Evolutionary conservation across 257 asterid species (phyloP), one percentile per base, ranked within the genome.

Genomic region (Plantago ovata): DNA sequence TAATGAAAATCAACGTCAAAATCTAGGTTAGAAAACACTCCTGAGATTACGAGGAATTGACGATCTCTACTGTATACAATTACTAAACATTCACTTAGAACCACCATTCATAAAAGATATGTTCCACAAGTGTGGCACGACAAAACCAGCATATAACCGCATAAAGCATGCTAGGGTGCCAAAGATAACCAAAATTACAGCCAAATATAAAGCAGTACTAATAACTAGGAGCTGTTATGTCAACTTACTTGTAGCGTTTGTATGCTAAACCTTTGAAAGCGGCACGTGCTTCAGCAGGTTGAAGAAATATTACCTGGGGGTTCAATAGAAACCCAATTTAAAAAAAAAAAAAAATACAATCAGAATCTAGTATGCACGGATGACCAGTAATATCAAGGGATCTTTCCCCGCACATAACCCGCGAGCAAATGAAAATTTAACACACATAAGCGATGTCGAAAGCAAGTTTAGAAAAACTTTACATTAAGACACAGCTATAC

Each of bases 241-340:
- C 23, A 57, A 56, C 88, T 74, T 84, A 92, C 98, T 86, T 92
- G 89, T 81, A 92, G 45, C 98, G 94, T 73, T 88, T 92, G 91
- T 92, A 92, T 32, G 83, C 70, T 77, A 85, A 75, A 65, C 91
- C 82, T 59, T 62, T 74, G 69, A 92, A 92, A 66, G 95, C 95
- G 63, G 87, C 70, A 40, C 94, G 93, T 64, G 97, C 98, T 69
- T 92, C 95, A 57, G 88, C 77, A 14, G 94, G 83, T 75, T 88
- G 95, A 61, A 88, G 76, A 73, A 84, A 92, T 56, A 88, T 76
- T 69, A 82, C 89, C 98, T 92, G 77, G 55, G 55, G 28, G 40
- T 58, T 47, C 57, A 68, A 42, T 33, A 55, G 44, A 70, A 64
- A 44, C 28, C 15, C 62, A 50, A 54, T 48, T 24, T 41, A 38